These are phyloP conservation scores for Globisporangium sylvaticum DNA, from an alignment of 352 stramenopile genomes.

Conservation along the genomic window DNA sequence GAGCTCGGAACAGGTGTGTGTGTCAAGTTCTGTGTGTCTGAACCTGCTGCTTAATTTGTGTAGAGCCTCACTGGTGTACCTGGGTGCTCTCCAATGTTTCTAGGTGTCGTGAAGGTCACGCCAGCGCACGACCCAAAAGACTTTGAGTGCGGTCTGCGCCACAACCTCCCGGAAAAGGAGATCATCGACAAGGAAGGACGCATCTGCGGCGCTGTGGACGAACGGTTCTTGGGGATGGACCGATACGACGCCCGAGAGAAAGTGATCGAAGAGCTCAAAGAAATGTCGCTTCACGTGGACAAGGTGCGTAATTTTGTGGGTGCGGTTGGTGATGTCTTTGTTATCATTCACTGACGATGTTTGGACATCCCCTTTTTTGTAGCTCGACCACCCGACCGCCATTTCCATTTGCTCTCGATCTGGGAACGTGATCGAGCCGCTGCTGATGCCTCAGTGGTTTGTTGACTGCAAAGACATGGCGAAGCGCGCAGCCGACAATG, in stretches of 20 bases:
- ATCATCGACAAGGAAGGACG: constrained; percentile 74
- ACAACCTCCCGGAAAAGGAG: constrained; percentile 83
- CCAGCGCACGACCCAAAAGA: constrained; percentile 99
- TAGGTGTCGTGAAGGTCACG: constrained; percentile 93
- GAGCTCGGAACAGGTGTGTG: constrained; percentile 94
- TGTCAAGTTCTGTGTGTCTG: not conserved
- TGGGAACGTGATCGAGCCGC: constrained; percentile 98
- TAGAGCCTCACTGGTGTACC: not conserved
- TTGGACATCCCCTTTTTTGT: too few relatives aligned
- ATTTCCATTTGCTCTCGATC: constrained; percentile 97
- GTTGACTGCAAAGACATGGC: constrained; percentile 93
- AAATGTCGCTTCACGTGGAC: constrained; percentile 87
- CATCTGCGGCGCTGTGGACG: constrained; percentile 69
- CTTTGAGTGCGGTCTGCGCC: constrained; percentile 97
- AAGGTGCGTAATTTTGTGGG: too few relatives aligned
- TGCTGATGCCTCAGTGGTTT: constrained; percentile 99
- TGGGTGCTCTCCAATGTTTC: not conserved
- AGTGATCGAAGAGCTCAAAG: constrained; percentile 91
- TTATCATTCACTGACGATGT: too few relatives aligned
- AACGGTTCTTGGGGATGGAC: constrained; percentile 91
- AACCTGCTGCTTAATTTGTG: not conserved
- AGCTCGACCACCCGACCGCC: constrained; percentile 74
- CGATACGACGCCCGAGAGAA: constrained; percentile 91
- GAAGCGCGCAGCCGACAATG: constrained; percentile 89
- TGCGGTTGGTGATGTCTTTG: too few relatives aligned